These are phyloP conservation scores for Taphrina communis DNA, from an alignment of 1,139 yeast species.

Conservation along the genomic window DNA sequence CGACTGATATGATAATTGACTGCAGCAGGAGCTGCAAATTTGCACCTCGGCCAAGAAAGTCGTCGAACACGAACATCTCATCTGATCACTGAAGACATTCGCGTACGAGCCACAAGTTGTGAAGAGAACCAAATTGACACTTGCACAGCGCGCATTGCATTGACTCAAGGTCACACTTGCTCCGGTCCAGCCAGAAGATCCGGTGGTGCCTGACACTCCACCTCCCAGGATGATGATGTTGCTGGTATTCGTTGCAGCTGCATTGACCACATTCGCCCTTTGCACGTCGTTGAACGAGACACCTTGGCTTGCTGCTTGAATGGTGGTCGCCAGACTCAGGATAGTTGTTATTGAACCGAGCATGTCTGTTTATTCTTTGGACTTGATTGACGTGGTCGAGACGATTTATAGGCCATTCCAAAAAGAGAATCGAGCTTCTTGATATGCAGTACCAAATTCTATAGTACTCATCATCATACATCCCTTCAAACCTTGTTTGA, in stretches of 20 bases:
- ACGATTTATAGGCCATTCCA: neutral
- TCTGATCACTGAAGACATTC: conserved; percentile 18
- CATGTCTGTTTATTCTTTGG: neutral
- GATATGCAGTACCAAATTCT: neutral
- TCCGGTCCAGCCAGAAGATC: conserved; percentile 17
- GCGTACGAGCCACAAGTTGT: conserved; percentile 21
- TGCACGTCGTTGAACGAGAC: neutral
- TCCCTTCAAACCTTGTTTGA: conserved; percentile 10
- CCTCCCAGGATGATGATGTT: conserved; percentile 14
- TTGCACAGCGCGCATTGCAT: conserved; percentile 31
- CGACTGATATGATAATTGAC: conserved; percentile 7
- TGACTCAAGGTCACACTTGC: conserved; percentile 27
- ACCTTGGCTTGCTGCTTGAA: neutral
- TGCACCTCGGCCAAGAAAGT: conserved; percentile 22
- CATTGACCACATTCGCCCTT: neutral
- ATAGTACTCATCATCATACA: neutral
- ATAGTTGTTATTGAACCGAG: neutral
- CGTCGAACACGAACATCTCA: conserved; percentile 31
- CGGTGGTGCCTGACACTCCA: conserved; percentile 1
- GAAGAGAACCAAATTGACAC: conserved; percentile 30
- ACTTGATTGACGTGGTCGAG: neutral
- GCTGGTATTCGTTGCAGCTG: conserved; percentile 3
- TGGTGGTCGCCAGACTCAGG: neutral
- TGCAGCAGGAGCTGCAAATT: conserved; percentile 29
- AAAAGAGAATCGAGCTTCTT: too few relatives aligned